These are phyloP conservation scores for Teratosphaeria destructans DNA, from an alignment of 2,329 filamentous ascomycete genomes.

Conservation along the genomic window DNA sequence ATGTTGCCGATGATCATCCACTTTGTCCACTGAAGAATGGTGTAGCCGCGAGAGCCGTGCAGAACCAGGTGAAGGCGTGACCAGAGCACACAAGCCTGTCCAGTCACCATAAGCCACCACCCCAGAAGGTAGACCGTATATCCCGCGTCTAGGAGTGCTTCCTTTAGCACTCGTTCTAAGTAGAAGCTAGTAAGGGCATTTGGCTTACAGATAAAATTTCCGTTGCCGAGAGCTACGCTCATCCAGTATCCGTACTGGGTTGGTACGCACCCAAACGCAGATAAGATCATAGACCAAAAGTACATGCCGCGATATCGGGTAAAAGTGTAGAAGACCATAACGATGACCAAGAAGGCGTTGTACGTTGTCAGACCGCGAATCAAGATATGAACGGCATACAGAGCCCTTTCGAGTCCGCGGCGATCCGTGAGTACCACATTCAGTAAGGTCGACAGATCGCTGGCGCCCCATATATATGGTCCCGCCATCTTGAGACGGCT, in stretches of 20 bases:
- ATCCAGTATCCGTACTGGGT: neutral
- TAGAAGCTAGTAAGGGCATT: neutral
- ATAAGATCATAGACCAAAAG: neutral
- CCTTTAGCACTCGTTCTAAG: neutral
- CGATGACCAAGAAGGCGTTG: neutral
- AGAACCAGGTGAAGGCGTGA: neutral
- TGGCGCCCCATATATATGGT: too few species aligned
- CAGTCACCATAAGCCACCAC: neutral
- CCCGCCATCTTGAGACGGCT: too few species aligned
- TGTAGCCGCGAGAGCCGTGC: neutral
- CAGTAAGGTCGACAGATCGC: too few species aligned
- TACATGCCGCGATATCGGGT: neutral
- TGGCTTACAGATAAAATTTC: neutral
- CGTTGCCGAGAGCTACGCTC: neutral
- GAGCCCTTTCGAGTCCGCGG: neutral
- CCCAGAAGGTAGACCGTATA: neutral
- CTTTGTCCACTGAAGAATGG: neutral
- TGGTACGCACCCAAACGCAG: neutral
- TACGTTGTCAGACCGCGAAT: neutral
- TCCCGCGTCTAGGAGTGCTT: neutral
- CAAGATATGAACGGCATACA: neutral
- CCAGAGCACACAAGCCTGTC: neutral
- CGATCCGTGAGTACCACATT: neutral
- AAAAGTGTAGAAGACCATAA: neutral
- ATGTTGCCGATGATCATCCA: neutral